phyloP scores from a whole-genome alignment of 1,284 basidiomycete species.

The Pterula multifida region DNA sequence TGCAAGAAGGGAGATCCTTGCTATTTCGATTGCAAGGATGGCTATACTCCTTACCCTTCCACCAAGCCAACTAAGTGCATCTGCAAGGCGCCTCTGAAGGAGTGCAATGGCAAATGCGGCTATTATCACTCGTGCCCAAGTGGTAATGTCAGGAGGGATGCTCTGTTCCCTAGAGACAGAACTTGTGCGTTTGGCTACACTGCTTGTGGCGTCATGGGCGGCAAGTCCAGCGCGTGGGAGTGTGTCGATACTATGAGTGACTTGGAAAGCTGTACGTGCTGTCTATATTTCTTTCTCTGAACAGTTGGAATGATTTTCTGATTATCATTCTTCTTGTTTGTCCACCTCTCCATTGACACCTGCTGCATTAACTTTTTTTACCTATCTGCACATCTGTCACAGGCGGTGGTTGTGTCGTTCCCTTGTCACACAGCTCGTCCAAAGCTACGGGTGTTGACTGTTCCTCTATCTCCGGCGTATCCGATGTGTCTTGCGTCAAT shows the following conservation, averaged over 20 bases:
- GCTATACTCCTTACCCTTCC: slow-evolving; percentile 23
- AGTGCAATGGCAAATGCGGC: slow-evolving; percentile 37
- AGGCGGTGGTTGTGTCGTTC: slow-evolving; percentile 40
- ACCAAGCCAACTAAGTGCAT: slow-evolving; percentile 23
- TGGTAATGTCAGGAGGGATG: slow-evolving; percentile 19
- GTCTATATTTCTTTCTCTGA: background rate
- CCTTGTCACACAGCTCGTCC: slow-evolving; percentile 17
- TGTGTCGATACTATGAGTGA: slow-evolving; percentile 33
- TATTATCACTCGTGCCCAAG: slow-evolving; percentile 25
- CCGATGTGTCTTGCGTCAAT: slow-evolving; percentile 33
- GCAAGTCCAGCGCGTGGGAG: slow-evolving; percentile 27
- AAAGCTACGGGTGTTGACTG: slow-evolving; percentile 29
- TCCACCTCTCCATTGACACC: background rate
- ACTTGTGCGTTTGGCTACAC: slow-evolving; percentile 20
- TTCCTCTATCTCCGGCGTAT: slow-evolving; percentile 33
- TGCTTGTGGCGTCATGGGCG: slow-evolving; percentile 30
- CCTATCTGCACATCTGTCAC: no score
- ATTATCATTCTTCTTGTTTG: slow-evolving; percentile 2
- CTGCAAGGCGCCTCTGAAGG: slow-evolving; percentile 25
- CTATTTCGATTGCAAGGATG: slow-evolving; percentile 32
- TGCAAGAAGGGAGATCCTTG: slow-evolving; percentile 28
- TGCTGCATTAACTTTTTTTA: background rate
- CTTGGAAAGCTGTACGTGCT: slow-evolving; percentile 38
- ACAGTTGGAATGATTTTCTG: background rate
- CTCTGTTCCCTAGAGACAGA: slow-evolving; percentile 11